phyloP scores from a whole-genome alignment of 1,284 basidiomycete genomes.

The Malassezia globosa region DNA sequence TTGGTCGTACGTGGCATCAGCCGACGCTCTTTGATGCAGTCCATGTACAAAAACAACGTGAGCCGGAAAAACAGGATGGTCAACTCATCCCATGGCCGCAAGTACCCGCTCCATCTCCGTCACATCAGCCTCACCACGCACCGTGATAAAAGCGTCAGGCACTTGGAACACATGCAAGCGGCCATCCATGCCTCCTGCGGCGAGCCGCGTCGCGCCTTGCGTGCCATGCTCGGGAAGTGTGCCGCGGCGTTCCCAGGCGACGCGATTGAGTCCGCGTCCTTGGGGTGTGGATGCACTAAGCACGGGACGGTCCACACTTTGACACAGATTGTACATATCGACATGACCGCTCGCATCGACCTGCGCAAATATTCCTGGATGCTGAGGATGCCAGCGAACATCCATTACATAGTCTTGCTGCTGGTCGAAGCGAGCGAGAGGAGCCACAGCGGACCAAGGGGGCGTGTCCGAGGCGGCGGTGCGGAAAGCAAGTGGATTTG shows the following conservation, averaged over 20 bases:
- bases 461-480: neutral
- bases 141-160: conserved; percentile 17
- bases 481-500: conserved; percentile 17
- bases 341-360: conserved; percentile 91
- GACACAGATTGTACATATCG: conserved; percentile 90
- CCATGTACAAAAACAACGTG: neutral
- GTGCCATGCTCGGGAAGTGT: conserved; percentile 59
- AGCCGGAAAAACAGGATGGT: neutral
- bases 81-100: neutral
- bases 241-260: conserved; percentile 67
- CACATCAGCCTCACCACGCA: conserved; percentile 28
- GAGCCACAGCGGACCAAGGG: conserved; percentile 7
- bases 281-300: conserved; percentile 31
- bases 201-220: conserved; percentile 53
- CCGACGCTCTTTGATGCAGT: no score
- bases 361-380: conserved; percentile 83
- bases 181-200: conserved; percentile 81
- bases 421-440: conserved; percentile 16
- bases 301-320: conserved; percentile 61
- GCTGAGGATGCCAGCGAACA: conserved; percentile 88
- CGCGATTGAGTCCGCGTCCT: conserved; percentile 78
- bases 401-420: conserved; percentile 72
- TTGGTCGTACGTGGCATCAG: no score
- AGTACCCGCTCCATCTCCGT: conserved; percentile 23
- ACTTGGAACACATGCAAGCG: conserved; percentile 72